These are phyloP conservation scores for Vitellaria paradoxa DNA, from an alignment of 179 eudicot species.

Conservation along the genomic window DNA sequence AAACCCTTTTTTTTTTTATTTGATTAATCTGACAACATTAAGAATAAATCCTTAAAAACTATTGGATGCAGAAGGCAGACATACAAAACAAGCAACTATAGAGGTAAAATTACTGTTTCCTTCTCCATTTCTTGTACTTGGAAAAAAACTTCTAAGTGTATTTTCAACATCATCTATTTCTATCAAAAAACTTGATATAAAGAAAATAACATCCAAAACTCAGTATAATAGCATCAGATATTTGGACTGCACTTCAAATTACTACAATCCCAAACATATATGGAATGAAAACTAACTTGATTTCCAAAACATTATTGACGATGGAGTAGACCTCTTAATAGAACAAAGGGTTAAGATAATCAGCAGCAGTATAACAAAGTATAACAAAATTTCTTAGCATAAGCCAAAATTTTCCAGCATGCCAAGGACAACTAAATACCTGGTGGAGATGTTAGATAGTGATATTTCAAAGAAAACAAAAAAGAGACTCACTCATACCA, in stretches of 20 bases:
- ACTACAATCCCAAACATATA: not conserved
- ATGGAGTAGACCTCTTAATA: not conserved
- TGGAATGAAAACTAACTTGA: not conserved
- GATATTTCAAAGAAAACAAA: not conserved
- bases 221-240: not conserved
- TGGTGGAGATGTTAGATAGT: not conserved
- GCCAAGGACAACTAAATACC: too few species aligned
- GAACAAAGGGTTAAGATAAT: not conserved
- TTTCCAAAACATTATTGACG: not conserved
- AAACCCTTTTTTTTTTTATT: too few species aligned
- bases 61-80: not conserved
- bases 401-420: not conserved
- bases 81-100: not conserved
- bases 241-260: not conserved
- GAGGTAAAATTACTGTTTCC: not conserved
- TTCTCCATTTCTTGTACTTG: too few species aligned
- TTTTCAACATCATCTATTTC: too few species aligned
- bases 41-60: not conserved
- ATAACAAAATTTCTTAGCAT: too few species aligned
- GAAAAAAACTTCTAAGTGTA: too few species aligned
- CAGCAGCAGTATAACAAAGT: not conserved
- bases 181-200: too few species aligned
- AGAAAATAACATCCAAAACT: not conserved
- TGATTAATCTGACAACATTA: too few species aligned
- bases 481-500: conserved; percentile 44